These are phyloP conservation scores for Teratosphaeria destructans DNA, from an alignment of 2,329 filamentous ascomycete genomes.

Conservation along the genomic window DNA sequence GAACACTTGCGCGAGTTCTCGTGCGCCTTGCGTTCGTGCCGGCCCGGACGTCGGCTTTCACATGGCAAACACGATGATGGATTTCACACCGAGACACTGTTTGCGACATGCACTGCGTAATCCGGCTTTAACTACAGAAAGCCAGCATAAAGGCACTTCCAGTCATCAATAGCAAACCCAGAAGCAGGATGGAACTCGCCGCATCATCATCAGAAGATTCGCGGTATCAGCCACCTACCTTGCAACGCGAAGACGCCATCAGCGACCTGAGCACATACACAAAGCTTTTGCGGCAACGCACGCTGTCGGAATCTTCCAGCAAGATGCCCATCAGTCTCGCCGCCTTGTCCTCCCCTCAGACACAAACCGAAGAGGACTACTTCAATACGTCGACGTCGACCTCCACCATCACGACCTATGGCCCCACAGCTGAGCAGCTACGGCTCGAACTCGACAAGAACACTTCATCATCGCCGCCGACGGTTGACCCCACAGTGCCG, in stretches of 20 bases:
- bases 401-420: background rate
- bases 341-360: background rate
- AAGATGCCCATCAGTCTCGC: background rate
- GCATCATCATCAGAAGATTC: background rate
- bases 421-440: background rate
- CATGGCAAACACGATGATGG: background rate
- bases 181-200: background rate
- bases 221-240: background rate
- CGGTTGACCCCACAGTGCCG: background rate
- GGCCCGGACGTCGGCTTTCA: background rate
- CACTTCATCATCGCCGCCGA: background rate
- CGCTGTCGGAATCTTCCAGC: background rate
- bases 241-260: background rate
- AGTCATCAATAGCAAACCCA: background rate
- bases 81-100: background rate
- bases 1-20: background rate
- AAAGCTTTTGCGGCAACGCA: background rate
- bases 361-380: background rate
- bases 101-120: background rate
- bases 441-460: background rate
- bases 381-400: background rate
- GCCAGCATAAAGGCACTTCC: background rate
- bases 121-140: background rate
- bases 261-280: background rate
- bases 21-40: background rate